These are phyloP conservation scores for Tetrahymena malaccensis DNA, from an alignment of 73 alveolate genomes.

Conservation along the genomic window DNA sequence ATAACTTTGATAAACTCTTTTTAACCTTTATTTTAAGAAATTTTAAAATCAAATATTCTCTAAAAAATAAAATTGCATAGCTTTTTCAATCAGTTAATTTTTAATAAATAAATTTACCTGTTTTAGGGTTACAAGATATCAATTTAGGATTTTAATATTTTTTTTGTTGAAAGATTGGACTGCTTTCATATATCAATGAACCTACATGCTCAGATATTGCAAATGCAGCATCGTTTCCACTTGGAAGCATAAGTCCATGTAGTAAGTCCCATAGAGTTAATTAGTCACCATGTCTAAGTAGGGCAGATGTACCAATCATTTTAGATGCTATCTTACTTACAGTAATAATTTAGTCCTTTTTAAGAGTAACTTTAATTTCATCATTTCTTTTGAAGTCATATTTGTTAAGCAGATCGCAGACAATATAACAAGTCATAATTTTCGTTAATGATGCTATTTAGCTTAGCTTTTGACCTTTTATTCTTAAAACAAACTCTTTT, in stretches of 20 bases:
- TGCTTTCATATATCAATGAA: background rate
- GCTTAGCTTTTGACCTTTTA: background rate
- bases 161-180: background rate
- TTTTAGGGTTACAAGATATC: background rate
- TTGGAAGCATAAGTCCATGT: slow-evolving; percentile 37
- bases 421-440: background rate
- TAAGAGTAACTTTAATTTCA: background rate
- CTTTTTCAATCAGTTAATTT: no score
- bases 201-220: slow-evolving; percentile 32
- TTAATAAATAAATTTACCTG: background rate
- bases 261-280: slow-evolving; percentile 15
- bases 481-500: background rate
- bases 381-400: background rate
- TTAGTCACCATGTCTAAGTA: slow-evolving; percentile 8
- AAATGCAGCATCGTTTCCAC: slow-evolving; percentile 47
- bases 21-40: background rate
- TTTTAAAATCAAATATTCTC: no score
- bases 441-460: background rate
- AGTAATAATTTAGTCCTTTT: background rate
- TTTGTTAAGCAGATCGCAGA: background rate
- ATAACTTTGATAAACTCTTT: slow-evolving; percentile 1
- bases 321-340: slow-evolving; percentile 43
- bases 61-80: no score
- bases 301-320: slow-evolving; percentile 48
- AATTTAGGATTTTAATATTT: background rate